Evolutionary conservation across 2,329 filamentous ascomycete genomes (phyloP).

Genomic region (Juglanconis sp.): DNA sequence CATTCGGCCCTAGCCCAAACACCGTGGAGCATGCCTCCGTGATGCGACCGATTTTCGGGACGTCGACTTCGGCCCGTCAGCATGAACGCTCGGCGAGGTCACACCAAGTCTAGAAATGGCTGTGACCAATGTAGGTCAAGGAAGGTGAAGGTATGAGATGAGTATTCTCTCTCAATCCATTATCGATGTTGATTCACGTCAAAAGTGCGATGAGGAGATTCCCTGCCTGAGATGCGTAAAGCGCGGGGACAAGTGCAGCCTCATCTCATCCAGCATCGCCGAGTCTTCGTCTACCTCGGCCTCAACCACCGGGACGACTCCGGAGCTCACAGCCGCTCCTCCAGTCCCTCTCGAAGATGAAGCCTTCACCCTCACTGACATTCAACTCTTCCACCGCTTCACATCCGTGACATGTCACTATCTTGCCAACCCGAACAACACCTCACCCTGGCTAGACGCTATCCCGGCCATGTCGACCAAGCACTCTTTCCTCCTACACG

Average conservation of each 20-base stretch:
- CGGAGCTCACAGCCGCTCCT: neutral
- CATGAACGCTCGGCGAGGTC: constrained; percentile 12
- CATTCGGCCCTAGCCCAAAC: neutral
- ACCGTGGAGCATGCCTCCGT: too few species aligned
- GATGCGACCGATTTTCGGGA: neutral
- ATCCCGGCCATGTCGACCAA: constrained; percentile 22
- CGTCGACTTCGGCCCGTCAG: neutral
- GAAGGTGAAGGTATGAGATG: constrained; percentile 12
- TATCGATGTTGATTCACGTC: neutral
- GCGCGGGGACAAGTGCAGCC: constrained; percentile 22
- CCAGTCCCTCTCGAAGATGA: neutral
- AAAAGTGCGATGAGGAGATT: constrained; percentile 25
- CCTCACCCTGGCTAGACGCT: constrained; percentile 19
- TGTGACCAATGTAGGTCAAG: constrained; percentile 11
- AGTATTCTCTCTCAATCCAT: neutral
- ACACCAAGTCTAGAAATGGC: constrained; percentile 17
- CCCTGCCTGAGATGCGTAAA: constrained; percentile 25
- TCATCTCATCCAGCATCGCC: constrained; percentile 4
- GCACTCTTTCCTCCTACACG: constrained; percentile 24
- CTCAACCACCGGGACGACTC: neutral
- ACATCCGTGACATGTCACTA: constrained; percentile 17
- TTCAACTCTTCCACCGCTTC: constrained; percentile 25
- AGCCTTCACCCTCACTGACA: constrained; percentile 21
- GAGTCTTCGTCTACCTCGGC: neutral
- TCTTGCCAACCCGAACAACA: constrained; percentile 19